These are phyloP conservation scores for Boletellus ananas DNA, from an alignment of 768 basidiomycete genomes.

Conservation along the genomic window DNA sequence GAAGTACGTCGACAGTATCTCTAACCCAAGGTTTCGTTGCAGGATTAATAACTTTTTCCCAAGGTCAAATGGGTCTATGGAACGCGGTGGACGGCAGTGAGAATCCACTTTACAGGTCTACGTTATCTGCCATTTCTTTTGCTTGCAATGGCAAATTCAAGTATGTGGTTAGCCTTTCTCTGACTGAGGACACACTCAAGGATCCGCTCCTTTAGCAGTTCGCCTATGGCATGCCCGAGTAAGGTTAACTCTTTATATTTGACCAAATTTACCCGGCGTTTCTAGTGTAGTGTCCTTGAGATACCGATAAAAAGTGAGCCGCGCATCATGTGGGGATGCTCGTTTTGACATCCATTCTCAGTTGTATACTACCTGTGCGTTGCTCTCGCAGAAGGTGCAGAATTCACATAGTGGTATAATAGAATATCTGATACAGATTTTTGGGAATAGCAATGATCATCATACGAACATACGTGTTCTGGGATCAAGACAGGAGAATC, in stretches of 20 bases:
- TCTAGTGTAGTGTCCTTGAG: constrained; percentile 14
- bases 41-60: background rate
- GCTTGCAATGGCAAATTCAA: constrained; percentile 11
- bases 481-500: constrained; percentile 15
- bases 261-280: background rate
- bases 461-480: constrained; percentile 19
- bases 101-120: constrained; percentile 17
- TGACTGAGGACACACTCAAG: too few species aligned
- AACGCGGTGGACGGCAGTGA: constrained; percentile 13
- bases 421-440: background rate
- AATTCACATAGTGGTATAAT: background rate
- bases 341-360: background rate
- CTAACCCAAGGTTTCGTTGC: background rate
- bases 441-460: constrained; percentile 13
- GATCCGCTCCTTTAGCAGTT: constrained; percentile 1
- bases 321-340: background rate
- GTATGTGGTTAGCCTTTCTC: background rate
- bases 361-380: constrained; percentile 14
- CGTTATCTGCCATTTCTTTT: constrained; percentile 22
- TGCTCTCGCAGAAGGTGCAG: constrained; percentile 16
- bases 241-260: background rate
- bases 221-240: constrained; percentile 5
- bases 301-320: constrained; percentile 6
- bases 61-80: constrained; percentile 18
- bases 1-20: constrained; percentile 2